Conservation (phyloP, 2,329 filamentous ascomycete species). For the Trichocomaceae sp. region DNA sequence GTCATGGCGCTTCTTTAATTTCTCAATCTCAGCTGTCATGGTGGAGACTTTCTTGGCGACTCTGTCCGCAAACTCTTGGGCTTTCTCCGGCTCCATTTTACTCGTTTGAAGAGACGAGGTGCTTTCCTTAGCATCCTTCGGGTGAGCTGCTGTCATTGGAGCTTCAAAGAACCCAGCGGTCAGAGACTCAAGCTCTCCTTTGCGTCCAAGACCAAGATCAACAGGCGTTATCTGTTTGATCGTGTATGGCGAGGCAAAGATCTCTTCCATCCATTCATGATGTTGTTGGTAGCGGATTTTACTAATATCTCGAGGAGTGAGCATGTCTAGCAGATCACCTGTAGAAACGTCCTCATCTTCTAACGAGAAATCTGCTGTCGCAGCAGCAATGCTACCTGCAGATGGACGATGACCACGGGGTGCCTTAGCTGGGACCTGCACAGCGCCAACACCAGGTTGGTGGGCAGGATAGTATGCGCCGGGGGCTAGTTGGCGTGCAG, state of each 20-base stretch:
- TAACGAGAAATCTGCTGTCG: conserved; percentile 46
- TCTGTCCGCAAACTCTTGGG: conserved; percentile 76
- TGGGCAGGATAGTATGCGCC: conserved; percentile 27
- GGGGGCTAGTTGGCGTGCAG: conserved; percentile 27
- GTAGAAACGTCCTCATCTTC: conserved; percentile 85
- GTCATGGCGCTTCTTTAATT: conserved; percentile 72
- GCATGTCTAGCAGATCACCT: conserved; percentile 81
- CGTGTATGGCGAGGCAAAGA: conserved; percentile 82
- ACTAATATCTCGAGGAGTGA: conserved; percentile 86
- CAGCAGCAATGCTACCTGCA: conserved; percentile 29
- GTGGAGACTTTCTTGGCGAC: conserved; percentile 65
- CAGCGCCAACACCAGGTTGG: conserved; percentile 17
- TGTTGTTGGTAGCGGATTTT: conserved; percentile 84
- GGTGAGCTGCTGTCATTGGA: conserved; percentile 30
- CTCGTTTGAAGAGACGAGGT: conserved; percentile 41
- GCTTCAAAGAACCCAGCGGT: conserved; percentile 80
- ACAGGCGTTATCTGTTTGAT: conserved; percentile 78
- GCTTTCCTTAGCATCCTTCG: conserved; percentile 25
- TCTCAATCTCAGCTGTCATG: conserved; percentile 74
- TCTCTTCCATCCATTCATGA: conserved; percentile 98
- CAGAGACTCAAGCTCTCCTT: conserved; percentile 71
- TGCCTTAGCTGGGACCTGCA: conserved; percentile 25
- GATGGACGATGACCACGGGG: conserved; percentile 42
- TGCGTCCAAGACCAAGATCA: conserved; percentile 77
- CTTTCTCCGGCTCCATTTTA: conserved; percentile 65